Percentiles rank a stretch among this genome's conserved stretches.
phyloP scores from a whole-genome alignment of 768 basidiomycete species.

The Boletus pseudopeckii region DNA sequence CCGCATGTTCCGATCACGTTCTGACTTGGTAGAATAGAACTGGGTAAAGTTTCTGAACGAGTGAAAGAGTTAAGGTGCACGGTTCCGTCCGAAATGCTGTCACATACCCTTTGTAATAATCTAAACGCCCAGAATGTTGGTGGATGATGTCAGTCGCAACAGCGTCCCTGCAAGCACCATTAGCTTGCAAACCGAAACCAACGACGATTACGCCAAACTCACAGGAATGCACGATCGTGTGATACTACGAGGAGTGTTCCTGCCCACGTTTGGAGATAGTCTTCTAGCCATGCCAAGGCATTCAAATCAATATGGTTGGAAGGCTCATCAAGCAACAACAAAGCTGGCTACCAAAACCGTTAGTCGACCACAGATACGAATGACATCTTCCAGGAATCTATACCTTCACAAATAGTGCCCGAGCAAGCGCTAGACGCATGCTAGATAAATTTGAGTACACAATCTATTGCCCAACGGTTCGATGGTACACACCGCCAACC shows the following conservation, averaged over 20 bases:
- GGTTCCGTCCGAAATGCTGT: background rate
- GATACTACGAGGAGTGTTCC: constrained; percentile 95
- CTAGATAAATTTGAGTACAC: constrained; percentile 36
- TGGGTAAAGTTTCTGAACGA: constrained; percentile 86
- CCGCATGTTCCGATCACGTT: constrained; percentile 84
- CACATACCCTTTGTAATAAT: constrained; percentile 92
- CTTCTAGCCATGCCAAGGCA: constrained; percentile 96
- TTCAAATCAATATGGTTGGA: constrained; percentile 98
- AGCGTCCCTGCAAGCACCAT: constrained; percentile 57
- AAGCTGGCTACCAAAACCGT: constrained; percentile 47
- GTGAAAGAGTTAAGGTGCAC: constrained; percentile 2
- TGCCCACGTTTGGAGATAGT: constrained; percentile 93
- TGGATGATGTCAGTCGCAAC: constrained; percentile 99
- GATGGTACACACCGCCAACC: constrained; percentile 76
- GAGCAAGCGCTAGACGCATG: constrained; percentile 93
- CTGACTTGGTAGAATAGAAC: constrained; percentile 98
- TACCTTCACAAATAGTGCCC: constrained; percentile 95
- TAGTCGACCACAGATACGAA: constrained; percentile 3
- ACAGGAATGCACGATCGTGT: constrained; percentile 97
- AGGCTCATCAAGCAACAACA: constrained; percentile 87
- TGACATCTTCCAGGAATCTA: background rate
- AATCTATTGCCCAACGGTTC: background rate
- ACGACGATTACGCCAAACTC: constrained; percentile 19
- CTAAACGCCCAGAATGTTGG: constrained; percentile 86
- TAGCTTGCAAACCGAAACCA: background rate